phyloP scores from a whole-genome alignment of 2,329 filamentous ascomycete genomes.

The Periconia macrospinosa region DNA sequence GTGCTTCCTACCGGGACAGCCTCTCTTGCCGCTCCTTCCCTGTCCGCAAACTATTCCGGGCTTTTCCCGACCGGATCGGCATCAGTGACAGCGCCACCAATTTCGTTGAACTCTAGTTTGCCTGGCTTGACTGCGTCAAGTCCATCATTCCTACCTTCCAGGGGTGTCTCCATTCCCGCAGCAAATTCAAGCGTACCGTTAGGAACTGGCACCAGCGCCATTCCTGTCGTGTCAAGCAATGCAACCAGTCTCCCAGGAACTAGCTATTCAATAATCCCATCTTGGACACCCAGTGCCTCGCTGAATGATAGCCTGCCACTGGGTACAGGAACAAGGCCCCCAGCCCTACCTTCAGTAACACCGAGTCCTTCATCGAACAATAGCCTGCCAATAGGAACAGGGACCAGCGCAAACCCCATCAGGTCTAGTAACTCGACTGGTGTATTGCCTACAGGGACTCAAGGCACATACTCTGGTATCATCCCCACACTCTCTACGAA shows the following conservation, averaged over 20 bases:
- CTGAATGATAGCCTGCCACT: background rate
- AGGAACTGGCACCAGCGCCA: background rate
- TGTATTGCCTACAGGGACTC: background rate
- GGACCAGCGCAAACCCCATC: background rate
- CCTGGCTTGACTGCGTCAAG: conserved; percentile 1
- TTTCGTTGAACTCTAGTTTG: conserved; percentile 1
- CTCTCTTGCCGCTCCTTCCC: background rate
- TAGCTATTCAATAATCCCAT: background rate
- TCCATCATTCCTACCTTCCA: background rate
- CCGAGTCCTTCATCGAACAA: background rate
- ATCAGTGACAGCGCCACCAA: background rate
- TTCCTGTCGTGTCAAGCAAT: conserved; percentile 6
- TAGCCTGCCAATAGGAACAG: conserved; percentile 1
- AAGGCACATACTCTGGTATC: background rate
- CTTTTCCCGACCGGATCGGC: background rate
- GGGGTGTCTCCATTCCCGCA: background rate
- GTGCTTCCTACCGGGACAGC: background rate
- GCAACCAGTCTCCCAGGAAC: conserved; percentile 1
- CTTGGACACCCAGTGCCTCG: background rate
- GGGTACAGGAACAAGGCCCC: background rate
- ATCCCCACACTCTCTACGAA: background rate
- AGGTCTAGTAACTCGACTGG: background rate
- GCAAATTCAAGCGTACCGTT: background rate
- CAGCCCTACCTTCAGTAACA: background rate
- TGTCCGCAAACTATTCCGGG: background rate